Conservation (phyloP, 2,329 filamentous ascomycete genomes). For the Ascochyta lentis region DNA sequence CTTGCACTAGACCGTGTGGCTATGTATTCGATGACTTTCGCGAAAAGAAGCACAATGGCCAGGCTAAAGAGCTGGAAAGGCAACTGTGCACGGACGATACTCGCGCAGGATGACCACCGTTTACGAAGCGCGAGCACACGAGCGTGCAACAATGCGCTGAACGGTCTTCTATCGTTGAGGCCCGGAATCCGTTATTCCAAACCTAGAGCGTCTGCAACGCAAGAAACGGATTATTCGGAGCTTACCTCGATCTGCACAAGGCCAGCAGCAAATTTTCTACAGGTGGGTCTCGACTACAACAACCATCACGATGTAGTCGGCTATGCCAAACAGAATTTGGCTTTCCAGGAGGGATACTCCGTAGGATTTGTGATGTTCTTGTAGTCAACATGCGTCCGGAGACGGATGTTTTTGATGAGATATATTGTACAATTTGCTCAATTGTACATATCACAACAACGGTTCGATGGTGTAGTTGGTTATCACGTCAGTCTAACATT, state of each 20-base stretch:
- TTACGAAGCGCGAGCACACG: conserved; percentile 5
- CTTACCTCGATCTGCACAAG: conserved; percentile 5
- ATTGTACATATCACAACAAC: not conserved
- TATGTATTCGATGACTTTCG: not conserved
- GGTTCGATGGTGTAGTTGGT: conserved; percentile 53
- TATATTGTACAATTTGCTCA: accelerated
- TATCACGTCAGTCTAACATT: conserved; percentile 56
- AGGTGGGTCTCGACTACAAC: conserved; percentile 1
- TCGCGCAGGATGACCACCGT: conserved; percentile 5
- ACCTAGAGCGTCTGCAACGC: not conserved
- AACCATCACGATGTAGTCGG: not conserved
- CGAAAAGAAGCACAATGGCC: not conserved
- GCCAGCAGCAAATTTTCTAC: conserved; percentile 3
- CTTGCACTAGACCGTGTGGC: too few species aligned
- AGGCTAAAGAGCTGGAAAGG: not conserved
- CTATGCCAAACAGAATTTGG: not conserved
- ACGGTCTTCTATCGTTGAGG: not conserved
- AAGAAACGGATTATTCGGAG: not conserved
- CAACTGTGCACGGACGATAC: not conserved
- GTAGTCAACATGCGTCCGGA: too few species aligned
- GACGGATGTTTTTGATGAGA: not conserved
- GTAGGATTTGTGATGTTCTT: not conserved
- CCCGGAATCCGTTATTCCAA: too few species aligned
- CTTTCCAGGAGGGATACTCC: not conserved
- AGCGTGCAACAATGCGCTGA: not conserved